Percentiles rank a stretch among this genome's conserved stretches.
These are phyloP conservation scores for Warburgia ugandensis DNA, from an alignment of 164 flowering plant species.

Conservation along the genomic window DNA sequence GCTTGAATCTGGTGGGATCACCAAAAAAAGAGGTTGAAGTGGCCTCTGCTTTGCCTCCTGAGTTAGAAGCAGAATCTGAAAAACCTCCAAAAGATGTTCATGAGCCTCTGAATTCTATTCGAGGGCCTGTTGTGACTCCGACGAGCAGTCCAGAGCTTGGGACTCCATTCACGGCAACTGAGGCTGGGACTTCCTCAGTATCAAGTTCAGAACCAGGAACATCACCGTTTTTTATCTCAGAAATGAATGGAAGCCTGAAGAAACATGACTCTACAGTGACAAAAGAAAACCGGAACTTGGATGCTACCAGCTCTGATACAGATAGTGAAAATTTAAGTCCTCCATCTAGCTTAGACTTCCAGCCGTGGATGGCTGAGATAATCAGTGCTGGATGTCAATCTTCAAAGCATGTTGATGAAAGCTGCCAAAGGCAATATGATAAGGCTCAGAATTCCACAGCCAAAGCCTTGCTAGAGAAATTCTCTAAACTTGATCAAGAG, in stretches of 20 bases:
- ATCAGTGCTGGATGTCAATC: slow-evolving; percentile 26
- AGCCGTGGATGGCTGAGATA: slow-evolving; percentile 47
- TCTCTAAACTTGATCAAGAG: slow-evolving; percentile 35
- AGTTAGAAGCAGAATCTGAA: slow-evolving; percentile 18
- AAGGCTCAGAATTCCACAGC: slow-evolving; percentile 27
- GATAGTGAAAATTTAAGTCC: slow-evolving; percentile 39
- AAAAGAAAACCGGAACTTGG: slow-evolving; percentile 20
- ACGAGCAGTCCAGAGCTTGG: slow-evolving; percentile 76
- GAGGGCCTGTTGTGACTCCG: slow-evolving; percentile 78
- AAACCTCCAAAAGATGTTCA: slow-evolving; percentile 15
- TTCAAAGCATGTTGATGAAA: slow-evolving; percentile 22
- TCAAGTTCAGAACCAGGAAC: slow-evolving; percentile 74
- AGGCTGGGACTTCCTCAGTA: slow-evolving; percentile 62
- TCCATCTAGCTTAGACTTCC: slow-evolving; percentile 29
- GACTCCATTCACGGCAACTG: slow-evolving; percentile 56
- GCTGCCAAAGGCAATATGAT: slow-evolving; percentile 18
- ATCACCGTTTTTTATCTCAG: slow-evolving; percentile 45
- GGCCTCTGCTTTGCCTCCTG: slow-evolving; percentile 18
- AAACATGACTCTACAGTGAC: slow-evolving; percentile 16
- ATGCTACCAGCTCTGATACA: slow-evolving; percentile 52
- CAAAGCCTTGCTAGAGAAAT: slow-evolving; percentile 34
- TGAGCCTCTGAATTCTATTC: slow-evolving; percentile 24
- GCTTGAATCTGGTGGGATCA: slow-evolving; percentile 57
- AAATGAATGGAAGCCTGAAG: slow-evolving; percentile 28
- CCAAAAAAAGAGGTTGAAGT: slow-evolving; percentile 30